These are phyloP conservation scores for Paragyromitra xinjiangensis DNA, from an alignment of 495 filamentous ascomycete species.

Conservation along the genomic window DNA sequence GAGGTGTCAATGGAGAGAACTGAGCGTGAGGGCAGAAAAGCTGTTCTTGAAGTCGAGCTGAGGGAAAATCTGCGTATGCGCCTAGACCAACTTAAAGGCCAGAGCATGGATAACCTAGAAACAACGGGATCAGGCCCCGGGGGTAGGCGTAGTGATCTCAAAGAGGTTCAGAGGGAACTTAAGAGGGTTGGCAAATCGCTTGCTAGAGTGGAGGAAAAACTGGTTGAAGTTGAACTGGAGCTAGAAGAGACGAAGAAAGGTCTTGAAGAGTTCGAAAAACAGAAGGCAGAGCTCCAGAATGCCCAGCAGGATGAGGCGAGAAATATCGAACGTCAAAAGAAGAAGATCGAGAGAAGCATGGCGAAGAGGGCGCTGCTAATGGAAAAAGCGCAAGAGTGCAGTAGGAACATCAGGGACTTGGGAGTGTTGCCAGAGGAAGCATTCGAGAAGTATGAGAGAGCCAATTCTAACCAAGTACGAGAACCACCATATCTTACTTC, in stretches of 20 bases:
- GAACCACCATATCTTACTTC: conserved; percentile 21
- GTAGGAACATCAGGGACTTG: conserved; percentile 87
- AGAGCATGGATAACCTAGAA: conserved; percentile 73
- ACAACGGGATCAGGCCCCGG: conserved; percentile 61
- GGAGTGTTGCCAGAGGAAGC: conserved; percentile 94
- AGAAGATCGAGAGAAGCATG: conserved; percentile 89
- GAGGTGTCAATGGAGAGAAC: conserved; percentile 76
- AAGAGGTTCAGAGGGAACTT: conserved; percentile 82
- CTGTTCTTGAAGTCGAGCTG: conserved; percentile 80
- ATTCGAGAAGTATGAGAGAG: conserved; percentile 86
- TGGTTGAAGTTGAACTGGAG: conserved; percentile 74
- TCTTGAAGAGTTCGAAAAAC: conserved; percentile 69
- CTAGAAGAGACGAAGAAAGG: conserved; percentile 71
- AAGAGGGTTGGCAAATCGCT: conserved; percentile 73
- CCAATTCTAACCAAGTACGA: conserved; percentile 70
- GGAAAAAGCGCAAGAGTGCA: conserved; percentile 78
- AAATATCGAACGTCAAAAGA: conserved; percentile 86
- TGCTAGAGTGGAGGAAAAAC: conserved; percentile 70
- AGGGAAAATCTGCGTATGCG: conserved; percentile 83
- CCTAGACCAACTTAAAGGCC: conserved; percentile 84
- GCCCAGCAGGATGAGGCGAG: conserved; percentile 77
- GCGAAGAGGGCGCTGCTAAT: conserved; percentile 81
- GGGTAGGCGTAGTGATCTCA: conserved; percentile 71
- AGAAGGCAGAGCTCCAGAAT: conserved; percentile 72
- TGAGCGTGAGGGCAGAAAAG: conserved; percentile 82